Evolutionary conservation across 1,284 basidiomycete genomes (phyloP), one percentile per base, ranked within the genome.

Genomic region (Ceratobasidium sp.): DNA sequence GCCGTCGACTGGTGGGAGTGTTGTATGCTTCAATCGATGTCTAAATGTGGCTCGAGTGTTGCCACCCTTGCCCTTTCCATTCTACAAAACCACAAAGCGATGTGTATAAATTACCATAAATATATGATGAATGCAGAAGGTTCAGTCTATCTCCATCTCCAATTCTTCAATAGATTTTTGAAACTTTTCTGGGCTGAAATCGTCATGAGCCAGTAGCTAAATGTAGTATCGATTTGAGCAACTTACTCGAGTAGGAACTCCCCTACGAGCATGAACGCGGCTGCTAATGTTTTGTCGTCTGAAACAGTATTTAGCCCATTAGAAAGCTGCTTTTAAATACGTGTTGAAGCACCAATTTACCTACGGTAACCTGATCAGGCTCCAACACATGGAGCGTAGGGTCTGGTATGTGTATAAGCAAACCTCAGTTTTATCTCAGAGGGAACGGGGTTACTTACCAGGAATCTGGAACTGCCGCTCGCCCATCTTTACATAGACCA

Each of bases 281-380:
- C 54, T 26, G 54, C 54, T 13, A 56, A 26, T 7, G n/a, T 56
- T 56, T 56, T 56, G n/a, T 56, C 54, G 54, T 56, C 54, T 56
- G 26, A n/a, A 28, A 50, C 1, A 28, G 0, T 3, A 5, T 2
- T 50, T 48, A 33, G 61, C 15, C 3, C 15, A 48, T 44, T 1
- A 50, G n/a, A 26, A 7, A 67, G 20, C 38, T 1, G 6, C 7
- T 28, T 2, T 56, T 26, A 4, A 2, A 3, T 54, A 48, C 17
- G n/a, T n/a, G n/a, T n/a, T n/a, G 1, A 28, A 10, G 10, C 9
- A 2, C 5, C 28, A 17, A 26, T 44, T 26, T 42, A 44, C 65
- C 46, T 4, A 33, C 26, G 28, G n/a, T 26, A 40, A 64, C 20
- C 7, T 64, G 38, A 38, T 40, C 1, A 3, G 46, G 20, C 28